A percentile compares a stretch with the other conserved stretches of the same genome.
These are phyloP conservation scores for Fonsecaea multimorphosa DNA, from an alignment of 2,329 filamentous ascomycete genomes.

Conservation along the genomic window DNA sequence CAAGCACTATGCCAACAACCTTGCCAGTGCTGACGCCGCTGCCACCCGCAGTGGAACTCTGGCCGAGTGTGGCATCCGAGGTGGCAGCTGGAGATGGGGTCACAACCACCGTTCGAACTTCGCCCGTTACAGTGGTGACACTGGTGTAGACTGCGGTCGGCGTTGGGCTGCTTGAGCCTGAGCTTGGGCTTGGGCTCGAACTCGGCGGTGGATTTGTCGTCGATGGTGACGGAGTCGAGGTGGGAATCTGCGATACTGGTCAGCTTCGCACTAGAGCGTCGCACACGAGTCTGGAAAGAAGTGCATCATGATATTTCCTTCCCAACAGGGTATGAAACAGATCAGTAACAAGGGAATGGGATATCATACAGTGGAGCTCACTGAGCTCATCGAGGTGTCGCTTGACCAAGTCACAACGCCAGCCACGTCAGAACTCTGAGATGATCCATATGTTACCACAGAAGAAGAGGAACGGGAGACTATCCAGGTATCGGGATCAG, in stretches of 20 bases:
- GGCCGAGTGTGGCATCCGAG: constrained; percentile 36
- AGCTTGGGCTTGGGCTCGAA: constrained; percentile 32
- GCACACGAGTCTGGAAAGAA: not conserved
- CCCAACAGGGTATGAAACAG: no score
- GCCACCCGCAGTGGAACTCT: constrained; percentile 36
- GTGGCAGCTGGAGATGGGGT: constrained; percentile 34
- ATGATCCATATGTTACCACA: constrained; percentile 33
- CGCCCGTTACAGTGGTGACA: constrained; percentile 43
- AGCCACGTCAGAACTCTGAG: constrained; percentile 37
- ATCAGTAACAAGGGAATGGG: constrained; percentile 19
- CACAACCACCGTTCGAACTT: constrained; percentile 41
- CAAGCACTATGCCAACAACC: constrained; percentile 54
- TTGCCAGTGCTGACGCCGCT: constrained; percentile 48
- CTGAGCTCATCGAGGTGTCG: constrained; percentile 25
- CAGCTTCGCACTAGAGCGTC: constrained; percentile 1
- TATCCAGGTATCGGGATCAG: constrained; percentile 20
- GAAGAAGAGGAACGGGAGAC: constrained; percentile 26
- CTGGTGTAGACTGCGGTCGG: constrained; percentile 37
- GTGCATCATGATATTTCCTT: not conserved
- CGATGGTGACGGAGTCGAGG: not conserved
- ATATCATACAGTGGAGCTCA: constrained; percentile 35
- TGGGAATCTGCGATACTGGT: constrained; percentile 10
- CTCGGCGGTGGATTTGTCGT: not conserved
- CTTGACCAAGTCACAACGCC: constrained; percentile 32
- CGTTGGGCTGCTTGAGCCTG: constrained; percentile 31